Evolutionary conservation across 1,284 basidiomycete species (phyloP).

Genomic region (Cutaneotrichosporon cavernicola): DNA sequence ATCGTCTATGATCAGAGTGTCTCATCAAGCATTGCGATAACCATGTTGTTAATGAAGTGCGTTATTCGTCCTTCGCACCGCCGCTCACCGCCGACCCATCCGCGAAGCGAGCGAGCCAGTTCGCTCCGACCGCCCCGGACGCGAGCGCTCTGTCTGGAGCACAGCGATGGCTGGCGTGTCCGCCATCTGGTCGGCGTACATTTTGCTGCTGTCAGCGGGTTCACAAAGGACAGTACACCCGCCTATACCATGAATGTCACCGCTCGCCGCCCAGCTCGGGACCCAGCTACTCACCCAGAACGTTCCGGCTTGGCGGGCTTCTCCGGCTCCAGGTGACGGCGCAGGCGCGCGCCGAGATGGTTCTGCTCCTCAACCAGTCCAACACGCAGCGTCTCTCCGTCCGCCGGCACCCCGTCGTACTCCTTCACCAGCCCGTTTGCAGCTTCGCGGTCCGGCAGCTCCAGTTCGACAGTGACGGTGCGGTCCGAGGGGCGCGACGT

Average conservation of each 20-base stretch:
- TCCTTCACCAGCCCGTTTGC: constrained; percentile 68
- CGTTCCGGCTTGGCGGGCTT: not conserved
- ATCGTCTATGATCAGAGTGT: not conserved
- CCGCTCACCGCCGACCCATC: not conserved
- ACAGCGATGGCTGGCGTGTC: not conserved
- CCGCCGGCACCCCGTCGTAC: constrained; percentile 76
- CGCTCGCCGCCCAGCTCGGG: not conserved
- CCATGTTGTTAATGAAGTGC: too few species aligned
- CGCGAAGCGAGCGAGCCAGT: not conserved
- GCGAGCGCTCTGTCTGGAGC: not conserved
- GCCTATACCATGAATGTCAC: not conserved
- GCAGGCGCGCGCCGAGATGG: not conserved
- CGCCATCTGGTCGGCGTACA: constrained; percentile 66
- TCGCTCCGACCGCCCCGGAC: not conserved
- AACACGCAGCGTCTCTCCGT: constrained; percentile 71
- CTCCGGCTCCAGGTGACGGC: not conserved
- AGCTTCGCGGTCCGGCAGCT: constrained; percentile 65
- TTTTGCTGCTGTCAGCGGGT: constrained; percentile 60
- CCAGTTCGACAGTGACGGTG: constrained; percentile 67
- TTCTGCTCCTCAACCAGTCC: constrained; percentile 40
- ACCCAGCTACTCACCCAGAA: constrained; percentile 2
- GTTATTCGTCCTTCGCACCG: not conserved
- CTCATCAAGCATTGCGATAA: not conserved
- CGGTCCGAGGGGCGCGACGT: constrained; percentile 36
- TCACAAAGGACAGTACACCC: not conserved